phyloP scores from a whole-genome alignment of 1,284 basidiomycete species.

The Irpex lacteus region DNA sequence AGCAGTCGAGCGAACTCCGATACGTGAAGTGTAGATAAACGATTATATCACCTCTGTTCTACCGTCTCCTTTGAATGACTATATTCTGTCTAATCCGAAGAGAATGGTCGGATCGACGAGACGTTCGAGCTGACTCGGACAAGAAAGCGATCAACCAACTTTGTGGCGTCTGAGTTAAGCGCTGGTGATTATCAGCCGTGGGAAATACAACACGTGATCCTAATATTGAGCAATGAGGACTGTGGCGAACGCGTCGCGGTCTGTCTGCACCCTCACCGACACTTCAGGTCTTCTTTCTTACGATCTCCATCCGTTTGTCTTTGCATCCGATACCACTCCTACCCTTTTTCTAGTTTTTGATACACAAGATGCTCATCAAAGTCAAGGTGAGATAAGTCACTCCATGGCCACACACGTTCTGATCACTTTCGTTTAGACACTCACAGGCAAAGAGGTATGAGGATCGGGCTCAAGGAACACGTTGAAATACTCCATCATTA shows the following conservation, averaged over 20 bases:
- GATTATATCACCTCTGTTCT: too few relatives aligned
- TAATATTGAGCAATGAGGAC: neutral
- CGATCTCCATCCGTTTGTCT: neutral
- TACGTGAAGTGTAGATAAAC: too few relatives aligned
- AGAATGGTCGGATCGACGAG: too few relatives aligned
- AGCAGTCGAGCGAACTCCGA: too few relatives aligned
- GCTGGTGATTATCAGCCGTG: neutral
- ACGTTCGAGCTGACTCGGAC: too few relatives aligned
- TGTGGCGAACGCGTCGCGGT: neutral
- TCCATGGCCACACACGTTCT: neutral
- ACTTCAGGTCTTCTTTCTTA: neutral
- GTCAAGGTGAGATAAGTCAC: conserved; percentile 55
- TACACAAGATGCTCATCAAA: conserved; percentile 68
- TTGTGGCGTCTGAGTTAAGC: neutral
- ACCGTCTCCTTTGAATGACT: too few relatives aligned
- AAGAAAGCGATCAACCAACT: too few relatives aligned
- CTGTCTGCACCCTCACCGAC: neutral
- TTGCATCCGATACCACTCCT: neutral
- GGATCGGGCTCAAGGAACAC: conserved; percentile 1
- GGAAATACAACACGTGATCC: neutral
- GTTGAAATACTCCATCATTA: neutral
- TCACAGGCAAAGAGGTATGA: conserved; percentile 88
- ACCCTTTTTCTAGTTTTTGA: neutral
- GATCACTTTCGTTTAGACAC: conserved; percentile 52
- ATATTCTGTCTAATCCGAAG: too few relatives aligned